Evolutionary conservation across 768 basidiomycete genomes (phyloP), one percentile per base, ranked within the genome.

Genomic region (Coprinellus micaceus): DNA sequence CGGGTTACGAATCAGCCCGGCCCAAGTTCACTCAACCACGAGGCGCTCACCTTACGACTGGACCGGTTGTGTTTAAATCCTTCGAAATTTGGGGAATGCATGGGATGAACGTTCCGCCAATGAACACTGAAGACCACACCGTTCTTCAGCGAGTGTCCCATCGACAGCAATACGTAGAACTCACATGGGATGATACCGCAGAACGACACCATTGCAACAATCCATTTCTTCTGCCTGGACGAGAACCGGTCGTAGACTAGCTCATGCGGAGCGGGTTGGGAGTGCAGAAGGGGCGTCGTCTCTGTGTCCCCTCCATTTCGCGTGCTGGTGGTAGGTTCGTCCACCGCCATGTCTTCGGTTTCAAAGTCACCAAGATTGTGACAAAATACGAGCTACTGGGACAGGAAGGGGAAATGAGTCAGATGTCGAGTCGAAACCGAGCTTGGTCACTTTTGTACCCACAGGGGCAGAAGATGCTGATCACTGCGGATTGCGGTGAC

Each of bases 41-140:
- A 4, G 43, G n/a, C 10, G 25, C 68, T 11, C 53, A 82, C 83
- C 83, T 87, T 49, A 90, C 77, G 11, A 85, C 66, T 10, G 78
- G 61, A 0, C 78, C 78, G 0, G 85, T 80, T 0, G 85, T 75
- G n/a, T 79, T 40, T 6, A 92, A 68, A 56, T 93, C 89, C 28
- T 66, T 68, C 9, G 89, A 82, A 47, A 93, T 83, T 48, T 86
- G 79, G 0, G 89, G 87, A 52, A 91, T 87, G 0, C 84, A 82
- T 0, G 89, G 89, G 1, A 89, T 76, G 65, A 91, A 90, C 1
- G 81, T 81, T 0, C 82, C 85, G 3, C 81, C 71, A 0, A 87
- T 82, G 56, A 92, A 83, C 33, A 86, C 89, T 91, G 25, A 21
- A 24, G 5, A 11, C 11, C 2, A 37, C 25, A 28, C 21, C 26